Conservation (phyloP, 768 basidiomycete species). For the Suillus tomentosus region DNA sequence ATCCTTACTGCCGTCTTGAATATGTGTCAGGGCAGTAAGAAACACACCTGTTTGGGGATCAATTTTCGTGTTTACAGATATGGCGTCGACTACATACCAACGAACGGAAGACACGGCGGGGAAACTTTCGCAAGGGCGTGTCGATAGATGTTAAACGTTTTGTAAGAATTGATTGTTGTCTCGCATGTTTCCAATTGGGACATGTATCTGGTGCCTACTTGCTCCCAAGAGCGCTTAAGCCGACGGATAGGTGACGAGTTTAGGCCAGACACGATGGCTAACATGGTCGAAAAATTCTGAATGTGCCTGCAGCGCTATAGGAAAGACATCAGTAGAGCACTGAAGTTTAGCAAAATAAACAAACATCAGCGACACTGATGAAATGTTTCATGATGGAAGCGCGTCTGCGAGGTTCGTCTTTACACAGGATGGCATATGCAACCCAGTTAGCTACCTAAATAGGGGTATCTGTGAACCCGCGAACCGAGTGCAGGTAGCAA, state of each 20-base stretch:
- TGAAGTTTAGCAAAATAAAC: slow-evolving; percentile 20
- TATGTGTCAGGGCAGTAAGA: slow-evolving; percentile 58
- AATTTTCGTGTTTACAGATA: background rate
- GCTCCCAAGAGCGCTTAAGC: slow-evolving; percentile 66
- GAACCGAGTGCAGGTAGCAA: slow-evolving; percentile 1
- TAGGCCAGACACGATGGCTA: slow-evolving; percentile 66
- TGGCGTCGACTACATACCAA: slow-evolving; percentile 45
- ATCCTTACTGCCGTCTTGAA: slow-evolving; percentile 63
- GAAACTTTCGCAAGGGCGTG: slow-evolving; percentile 51
- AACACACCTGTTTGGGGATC: slow-evolving; percentile 48
- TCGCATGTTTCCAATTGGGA: slow-evolving; percentile 54
- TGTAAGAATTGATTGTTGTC: slow-evolving; percentile 61
- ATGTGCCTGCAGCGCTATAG: slow-evolving; percentile 58
- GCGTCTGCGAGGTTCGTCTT: slow-evolving; percentile 60
- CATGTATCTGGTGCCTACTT: slow-evolving; percentile 50
- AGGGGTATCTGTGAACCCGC: background rate
- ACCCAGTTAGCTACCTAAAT: slow-evolving; percentile 64
- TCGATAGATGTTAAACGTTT: slow-evolving; percentile 69
- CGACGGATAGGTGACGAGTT: slow-evolving; percentile 66
- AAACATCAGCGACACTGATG: slow-evolving; percentile 63
- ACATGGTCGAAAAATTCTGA: slow-evolving; percentile 71
- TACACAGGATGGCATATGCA: slow-evolving; percentile 53
- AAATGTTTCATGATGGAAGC: slow-evolving; percentile 67
- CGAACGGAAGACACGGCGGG: slow-evolving; percentile 71
- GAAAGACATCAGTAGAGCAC: slow-evolving; percentile 11